Evolutionary conservation across 768 basidiomycete species (phyloP), one percentile per base, ranked within the genome.

Genomic region (Termitomyces titanicus): DNA sequence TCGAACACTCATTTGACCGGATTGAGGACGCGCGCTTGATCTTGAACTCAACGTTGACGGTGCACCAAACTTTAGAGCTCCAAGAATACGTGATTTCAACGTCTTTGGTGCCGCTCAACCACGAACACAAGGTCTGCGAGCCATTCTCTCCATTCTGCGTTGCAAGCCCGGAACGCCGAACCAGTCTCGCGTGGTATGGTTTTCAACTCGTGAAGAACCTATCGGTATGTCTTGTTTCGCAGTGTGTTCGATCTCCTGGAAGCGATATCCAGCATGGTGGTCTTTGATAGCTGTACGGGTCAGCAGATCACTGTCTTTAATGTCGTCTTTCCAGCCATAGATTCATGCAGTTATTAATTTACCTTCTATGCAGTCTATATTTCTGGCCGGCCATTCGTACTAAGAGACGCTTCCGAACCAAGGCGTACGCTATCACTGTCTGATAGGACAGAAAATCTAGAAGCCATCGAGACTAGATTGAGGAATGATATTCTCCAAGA

Each of bases 81-180:
- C 94, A 9, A 79, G 84, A 48, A 80, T 85, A 46, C 86, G 85
- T 25, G 81, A 83, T 54, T 78, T 98, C 33, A 96, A 95, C 61
- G 93, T 99, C 2, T 98, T 89, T 66, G 97, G 96, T 13, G 92
- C 88, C 5, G 96, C 97, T 2, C 97, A 98, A 67, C 97, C 97
- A 12, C 90, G 95, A 2, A 85, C 91, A 1, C 89, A 93, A 60
- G 97, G 96, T 3, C 77, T 99, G 11, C 80, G 92, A 44, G 94
- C 93, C 2, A 92, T 98, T 47, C 74, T 99, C 4, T 92, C 92
- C 20, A 79, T 94, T 11, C 80, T 99, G 6, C 77, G 86, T 34
- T 89, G 88, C 60, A 75, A 87, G 27, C 90, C 90, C 9, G 82
- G 79, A 51, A 79, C 77, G 31, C 63, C 72, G 3, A 77, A 85